These are phyloP conservation scores for Cicer chorassanicum DNA, from an alignment of 306 rosid species.

Conservation along the genomic window DNA sequence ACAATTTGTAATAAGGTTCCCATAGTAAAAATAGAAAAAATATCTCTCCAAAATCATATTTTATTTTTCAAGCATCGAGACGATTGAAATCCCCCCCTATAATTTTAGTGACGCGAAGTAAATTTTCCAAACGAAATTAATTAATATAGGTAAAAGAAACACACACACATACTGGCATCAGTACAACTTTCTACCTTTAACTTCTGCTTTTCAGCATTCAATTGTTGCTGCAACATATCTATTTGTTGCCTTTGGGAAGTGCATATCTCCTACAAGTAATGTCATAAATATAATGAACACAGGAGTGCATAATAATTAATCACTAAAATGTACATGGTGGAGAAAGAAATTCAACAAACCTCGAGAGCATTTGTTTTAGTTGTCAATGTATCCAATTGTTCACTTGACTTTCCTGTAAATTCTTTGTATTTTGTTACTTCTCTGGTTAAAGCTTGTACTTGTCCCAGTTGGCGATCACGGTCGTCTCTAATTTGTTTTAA, in stretches of 20 bases:
- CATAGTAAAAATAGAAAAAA: background rate
- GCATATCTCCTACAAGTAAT: conserved; percentile 64
- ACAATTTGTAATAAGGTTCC: background rate
- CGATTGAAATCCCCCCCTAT: background rate
- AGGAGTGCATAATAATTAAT: background rate
- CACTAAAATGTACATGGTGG: background rate
- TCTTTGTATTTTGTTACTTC: conserved; percentile 65
- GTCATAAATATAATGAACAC: conserved; percentile 8
- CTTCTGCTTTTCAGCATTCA: conserved; percentile 28
- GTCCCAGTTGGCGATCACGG: conserved; percentile 66
- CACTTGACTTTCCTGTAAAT: conserved; percentile 53
- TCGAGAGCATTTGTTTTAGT: conserved; percentile 67
- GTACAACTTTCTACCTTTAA: conserved; percentile 15
- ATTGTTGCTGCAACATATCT: conserved; percentile 58
- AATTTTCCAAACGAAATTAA: background rate
- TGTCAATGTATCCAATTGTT: conserved; percentile 65
- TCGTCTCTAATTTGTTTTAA: conserved; percentile 82
- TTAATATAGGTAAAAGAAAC: conserved; percentile 3
- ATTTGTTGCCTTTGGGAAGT: conserved; percentile 74
- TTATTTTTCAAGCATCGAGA: background rate
- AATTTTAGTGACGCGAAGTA: background rate
- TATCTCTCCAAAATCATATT: background rate
- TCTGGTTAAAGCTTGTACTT: conserved; percentile 60
- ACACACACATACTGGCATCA: background rate
- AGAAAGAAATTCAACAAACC: conserved; percentile 53